phyloP scores from a whole-genome alignment of 805 yeast genomes.

The Lachancea nothofagi region DNA sequence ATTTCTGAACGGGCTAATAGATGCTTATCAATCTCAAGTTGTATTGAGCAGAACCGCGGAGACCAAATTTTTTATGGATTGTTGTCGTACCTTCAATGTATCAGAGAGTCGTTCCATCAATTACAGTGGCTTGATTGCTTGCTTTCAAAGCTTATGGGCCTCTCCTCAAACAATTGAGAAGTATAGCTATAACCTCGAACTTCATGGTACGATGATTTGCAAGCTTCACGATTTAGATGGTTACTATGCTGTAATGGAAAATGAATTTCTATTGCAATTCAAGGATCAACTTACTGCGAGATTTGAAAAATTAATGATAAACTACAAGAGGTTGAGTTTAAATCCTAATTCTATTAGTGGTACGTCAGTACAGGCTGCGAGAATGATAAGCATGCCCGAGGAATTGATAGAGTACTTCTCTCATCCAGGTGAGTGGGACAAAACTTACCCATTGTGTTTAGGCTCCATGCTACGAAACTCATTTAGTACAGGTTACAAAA shows the following conservation, averaged over 20 bases:
- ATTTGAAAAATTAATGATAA: constrained; percentile 23
- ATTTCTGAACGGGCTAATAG: constrained; percentile 27
- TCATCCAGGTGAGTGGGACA: constrained; percentile 34
- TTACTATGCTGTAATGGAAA: constrained; percentile 24
- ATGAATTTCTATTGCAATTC: constrained; percentile 28
- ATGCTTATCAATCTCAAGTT: constrained; percentile 21
- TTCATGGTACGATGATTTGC: constrained; percentile 33
- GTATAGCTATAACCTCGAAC: constrained; percentile 25
- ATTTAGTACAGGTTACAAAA: constrained; percentile 22
- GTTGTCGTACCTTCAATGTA: constrained; percentile 20
- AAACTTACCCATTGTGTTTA: constrained; percentile 27
- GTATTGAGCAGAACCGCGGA: constrained; percentile 22
- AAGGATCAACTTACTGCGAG: constrained; percentile 27
- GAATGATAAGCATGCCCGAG: constrained; percentile 21
- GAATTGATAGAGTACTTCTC: constrained; percentile 22
- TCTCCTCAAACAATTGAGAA: constrained; percentile 24
- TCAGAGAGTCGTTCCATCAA: constrained; percentile 17
- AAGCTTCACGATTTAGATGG: constrained; percentile 35
- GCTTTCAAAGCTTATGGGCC: constrained; percentile 30
- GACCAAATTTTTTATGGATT: constrained; percentile 30
- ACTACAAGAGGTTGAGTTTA: constrained; percentile 24
- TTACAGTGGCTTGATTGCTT: constrained; percentile 31
- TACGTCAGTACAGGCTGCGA: constrained; percentile 28
- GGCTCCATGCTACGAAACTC: constrained; percentile 27
- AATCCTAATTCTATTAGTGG: constrained; percentile 24